Evolutionary conservation across 2,329 filamentous ascomycete genomes (phyloP).

Genomic region (Aspergillus pseudotamarii): DNA sequence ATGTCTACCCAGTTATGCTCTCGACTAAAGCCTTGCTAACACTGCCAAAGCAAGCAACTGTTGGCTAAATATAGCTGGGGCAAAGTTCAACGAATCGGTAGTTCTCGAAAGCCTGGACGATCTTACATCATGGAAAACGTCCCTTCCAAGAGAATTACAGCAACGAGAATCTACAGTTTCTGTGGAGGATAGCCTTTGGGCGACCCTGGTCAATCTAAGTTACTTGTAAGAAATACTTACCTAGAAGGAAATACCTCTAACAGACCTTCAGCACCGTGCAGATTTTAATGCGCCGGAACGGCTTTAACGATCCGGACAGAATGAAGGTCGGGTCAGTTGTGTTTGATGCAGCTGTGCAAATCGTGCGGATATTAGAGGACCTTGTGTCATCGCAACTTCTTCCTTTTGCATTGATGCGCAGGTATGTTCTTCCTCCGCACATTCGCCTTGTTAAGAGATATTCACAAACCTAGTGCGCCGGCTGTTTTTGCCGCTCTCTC

Average conservation of each 20-base stretch:
- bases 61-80: neutral
- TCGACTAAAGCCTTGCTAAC: neutral
- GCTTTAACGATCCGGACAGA: constrained; percentile 1
- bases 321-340: constrained; percentile 4
- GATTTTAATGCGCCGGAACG: constrained; percentile 1
- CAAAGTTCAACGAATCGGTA: neutral
- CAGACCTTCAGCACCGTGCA: neutral
- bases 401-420: neutral
- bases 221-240: neutral
- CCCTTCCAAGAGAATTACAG: neutral
- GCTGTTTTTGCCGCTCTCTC: constrained; percentile 3
- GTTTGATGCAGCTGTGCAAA: constrained; percentile 10
- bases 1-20: neutral
- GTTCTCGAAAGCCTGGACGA: neutral
- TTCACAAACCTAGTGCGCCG: neutral
- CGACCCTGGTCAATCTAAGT: neutral
- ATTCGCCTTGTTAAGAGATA: neutral
- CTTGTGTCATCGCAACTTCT: constrained; percentile 8
- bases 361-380: constrained; percentile 13
- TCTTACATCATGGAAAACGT: neutral
- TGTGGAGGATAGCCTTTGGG: neutral
- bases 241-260: neutral
- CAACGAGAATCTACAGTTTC: neutral
- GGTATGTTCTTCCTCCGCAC: neutral
- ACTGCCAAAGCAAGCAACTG: neutral